Conservation (phyloP, 768 basidiomycete genomes). For the Symmetrospora coprosmae region DNA sequence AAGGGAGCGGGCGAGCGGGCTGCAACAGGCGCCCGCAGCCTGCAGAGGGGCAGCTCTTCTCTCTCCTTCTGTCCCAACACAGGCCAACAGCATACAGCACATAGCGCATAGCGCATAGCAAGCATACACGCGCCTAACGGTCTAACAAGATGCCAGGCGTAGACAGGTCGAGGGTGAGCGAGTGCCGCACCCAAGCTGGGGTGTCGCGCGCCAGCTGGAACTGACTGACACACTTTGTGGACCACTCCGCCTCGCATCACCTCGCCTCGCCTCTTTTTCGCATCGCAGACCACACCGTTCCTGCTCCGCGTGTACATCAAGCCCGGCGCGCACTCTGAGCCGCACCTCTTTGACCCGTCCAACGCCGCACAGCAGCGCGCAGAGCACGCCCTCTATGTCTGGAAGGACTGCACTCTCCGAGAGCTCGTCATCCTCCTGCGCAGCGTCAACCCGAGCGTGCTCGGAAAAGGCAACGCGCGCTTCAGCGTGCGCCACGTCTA, state of each 20-base stretch:
- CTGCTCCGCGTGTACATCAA: slow-evolving; percentile 29
- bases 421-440: slow-evolving; percentile 28
- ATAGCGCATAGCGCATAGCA: neutral
- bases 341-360: neutral
- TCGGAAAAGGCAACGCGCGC: slow-evolving; percentile 1
- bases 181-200: neutral
- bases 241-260: no score
- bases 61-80: neutral
- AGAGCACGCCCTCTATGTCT: slow-evolving; percentile 29
- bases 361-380: neutral
- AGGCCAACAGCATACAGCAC: neutral
- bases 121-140: no score
- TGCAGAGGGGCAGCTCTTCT: neutral
- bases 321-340: slow-evolving; percentile 6
- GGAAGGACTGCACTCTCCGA: slow-evolving; percentile 28
- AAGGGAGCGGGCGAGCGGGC: neutral
- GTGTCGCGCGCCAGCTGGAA: neutral
- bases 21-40: neutral
- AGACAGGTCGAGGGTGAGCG: slow-evolving; percentile 26
- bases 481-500: slow-evolving; percentile 30
- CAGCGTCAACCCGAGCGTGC: slow-evolving; percentile 20
- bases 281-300: slow-evolving; percentile 27
- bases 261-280: neutral
- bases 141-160: slow-evolving; percentile 1
- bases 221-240: neutral